Base-by-base conservation (phyloP, 73 alveolate genomes). In the Uronychia setigera region DNA sequence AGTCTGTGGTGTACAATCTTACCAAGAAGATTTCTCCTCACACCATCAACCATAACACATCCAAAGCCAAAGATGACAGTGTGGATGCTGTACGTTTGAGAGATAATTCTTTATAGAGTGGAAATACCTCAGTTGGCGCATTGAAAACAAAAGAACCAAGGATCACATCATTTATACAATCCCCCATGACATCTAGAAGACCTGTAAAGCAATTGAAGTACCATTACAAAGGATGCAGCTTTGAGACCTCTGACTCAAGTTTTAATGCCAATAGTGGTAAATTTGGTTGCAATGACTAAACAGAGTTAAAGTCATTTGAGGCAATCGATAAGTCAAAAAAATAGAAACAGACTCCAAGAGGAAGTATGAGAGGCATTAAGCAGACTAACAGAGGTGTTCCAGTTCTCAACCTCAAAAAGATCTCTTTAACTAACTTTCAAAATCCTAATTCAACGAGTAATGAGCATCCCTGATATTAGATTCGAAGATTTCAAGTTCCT, bases 301-400 rank as follows among this genome's bases (percentile, higher is more conserved):
- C 67, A 46, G 67, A 5, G n/a, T 19, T 46, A 11, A 46, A 46
- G 19, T 46, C 67, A 19, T 46, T 46, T 19, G 67, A 46, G 67
- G 19, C 67, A 5, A 5, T 11, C 5, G 67, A 46, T 46, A 46
- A 46, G 19, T 46, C n/a, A 19, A 46, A 46, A 19, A 46, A 46
- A 46, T 19, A 46, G 67, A 19, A 19, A 46, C 67, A 46, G 67
- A 46, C 67, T 5, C 67, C 67, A 5, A 5, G 67, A 11, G 67
- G 67, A 46, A 46, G 67, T 19, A 19, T 46, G 67, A 46, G 67
- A 19, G 19, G 67, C 67, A 46, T 46, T 19, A 46, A 46, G 67
- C 67, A 46, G 67, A 46, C 67, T 19, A 46, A 46, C 19, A 46
- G 67, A 46, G 67, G 67, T 46, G 67, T 46, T 46, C 67, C 67